Percentiles rank a stretch among this genome's conserved stretches.
Evolutionary conservation across 371 early-diverging fungal genomes (phyloP).

Genomic region (Amoeboradix gromovi): DNA sequence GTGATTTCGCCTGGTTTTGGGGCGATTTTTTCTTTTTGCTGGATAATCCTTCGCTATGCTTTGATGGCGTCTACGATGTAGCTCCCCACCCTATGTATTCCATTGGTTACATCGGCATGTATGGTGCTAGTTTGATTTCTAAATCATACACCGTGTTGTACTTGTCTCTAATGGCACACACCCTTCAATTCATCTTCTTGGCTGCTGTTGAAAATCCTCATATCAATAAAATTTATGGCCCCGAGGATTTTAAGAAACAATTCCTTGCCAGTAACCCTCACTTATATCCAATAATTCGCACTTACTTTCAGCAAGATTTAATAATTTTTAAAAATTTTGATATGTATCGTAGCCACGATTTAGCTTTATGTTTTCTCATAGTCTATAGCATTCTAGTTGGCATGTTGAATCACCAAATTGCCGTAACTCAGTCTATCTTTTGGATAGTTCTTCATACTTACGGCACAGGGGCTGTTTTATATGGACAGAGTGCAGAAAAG

Average conservation of each 20-base stretch:
- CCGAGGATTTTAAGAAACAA: constrained; percentile 4
- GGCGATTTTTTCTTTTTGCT: constrained; percentile 88
- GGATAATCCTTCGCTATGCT: constrained; percentile 41
- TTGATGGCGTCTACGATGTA: constrained; percentile 80
- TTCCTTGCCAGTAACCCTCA: background rate
- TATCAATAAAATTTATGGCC: constrained; percentile 65
- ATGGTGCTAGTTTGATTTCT: constrained; percentile 42
- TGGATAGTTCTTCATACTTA: constrained; percentile 62
- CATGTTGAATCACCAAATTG: constrained; percentile 13
- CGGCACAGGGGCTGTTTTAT: constrained; percentile 40
- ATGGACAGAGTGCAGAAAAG: constrained; percentile 38
- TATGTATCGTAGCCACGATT: constrained; percentile 42
- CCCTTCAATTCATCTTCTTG: constrained; percentile 57
- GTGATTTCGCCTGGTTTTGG: constrained; percentile 95
- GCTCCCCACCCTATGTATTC: constrained; percentile 95
- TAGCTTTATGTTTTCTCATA: constrained; percentile 38
- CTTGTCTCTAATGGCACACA: constrained; percentile 57
- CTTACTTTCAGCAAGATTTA: constrained; percentile 50
- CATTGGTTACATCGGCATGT: constrained; percentile 78
- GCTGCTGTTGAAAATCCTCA: constrained; percentile 78
- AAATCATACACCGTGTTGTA: constrained; percentile 56
- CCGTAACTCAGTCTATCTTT: constrained; percentile 34
- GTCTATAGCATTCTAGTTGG: constrained; percentile 39
- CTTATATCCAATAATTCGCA: constrained; percentile 1
- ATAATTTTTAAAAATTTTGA: constrained; percentile 68